Evolutionary conservation across 176 grass and related monocot species (phyloP).

Genomic region (Carex parvula): DNA sequence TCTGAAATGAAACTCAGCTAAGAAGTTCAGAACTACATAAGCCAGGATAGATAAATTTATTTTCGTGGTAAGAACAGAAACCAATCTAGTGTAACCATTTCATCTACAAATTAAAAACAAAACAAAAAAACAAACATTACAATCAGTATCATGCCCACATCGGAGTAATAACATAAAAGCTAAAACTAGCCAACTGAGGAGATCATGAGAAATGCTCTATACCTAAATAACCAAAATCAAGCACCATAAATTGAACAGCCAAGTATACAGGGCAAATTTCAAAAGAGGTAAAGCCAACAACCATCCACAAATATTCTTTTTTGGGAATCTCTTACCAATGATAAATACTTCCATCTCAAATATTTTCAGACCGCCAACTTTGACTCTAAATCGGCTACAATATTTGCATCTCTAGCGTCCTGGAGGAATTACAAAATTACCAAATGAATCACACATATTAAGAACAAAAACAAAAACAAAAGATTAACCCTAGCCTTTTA

Average conservation of each 20-base stretch:
- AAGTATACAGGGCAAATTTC: background rate
- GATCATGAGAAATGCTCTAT: too few species aligned
- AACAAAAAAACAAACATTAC: too few species aligned
- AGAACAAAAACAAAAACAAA: background rate
- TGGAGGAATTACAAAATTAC: constrained; percentile 24
- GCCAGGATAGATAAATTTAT: too few species aligned
- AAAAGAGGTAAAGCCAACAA: background rate
- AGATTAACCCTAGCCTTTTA: background rate
- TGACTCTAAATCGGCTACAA: constrained; percentile 70
- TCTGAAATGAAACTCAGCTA: too few species aligned
- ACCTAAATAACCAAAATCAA: too few species aligned
- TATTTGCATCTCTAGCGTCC: constrained; percentile 61
- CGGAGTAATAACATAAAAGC: too few species aligned
- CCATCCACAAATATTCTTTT: background rate
- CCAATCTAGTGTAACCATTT: too few species aligned
- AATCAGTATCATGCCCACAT: too few species aligned
- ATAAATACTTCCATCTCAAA: background rate
- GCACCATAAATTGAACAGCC: background rate
- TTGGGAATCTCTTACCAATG: background rate
- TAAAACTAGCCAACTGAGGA: too few species aligned
- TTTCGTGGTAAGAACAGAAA: too few species aligned
- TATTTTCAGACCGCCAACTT: constrained; percentile 78
- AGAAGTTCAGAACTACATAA: too few species aligned
- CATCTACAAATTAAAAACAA: too few species aligned
- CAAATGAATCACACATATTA: background rate